Evolutionary conservation across 2,329 filamentous ascomycete species (phyloP), one percentile per base, ranked within the genome.

Genomic region (Colletotrichum tofieldiae): DNA sequence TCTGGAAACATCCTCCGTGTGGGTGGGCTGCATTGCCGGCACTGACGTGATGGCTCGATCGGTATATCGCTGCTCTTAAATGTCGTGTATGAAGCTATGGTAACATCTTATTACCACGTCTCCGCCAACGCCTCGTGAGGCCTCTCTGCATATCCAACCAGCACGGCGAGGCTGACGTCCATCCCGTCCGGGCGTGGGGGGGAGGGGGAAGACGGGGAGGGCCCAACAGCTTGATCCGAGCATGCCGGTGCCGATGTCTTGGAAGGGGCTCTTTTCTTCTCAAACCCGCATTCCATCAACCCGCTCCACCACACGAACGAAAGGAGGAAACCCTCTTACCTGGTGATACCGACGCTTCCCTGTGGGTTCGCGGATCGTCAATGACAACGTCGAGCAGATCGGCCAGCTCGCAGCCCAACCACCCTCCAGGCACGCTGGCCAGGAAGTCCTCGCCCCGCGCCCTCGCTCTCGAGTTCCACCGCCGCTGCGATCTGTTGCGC

Each of bases 71-170:
- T 23, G 18, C 51, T 54, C 51, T 35, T 54, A 54, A 6, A 39
- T 56, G 56, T 49, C 58, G 43, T 35, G 41, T 58, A 16, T 63
- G 52, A 64, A 72, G 65, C 65, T 69, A 69, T 72, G 69, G 69
- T 59, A 72, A 64, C 43, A 64, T 37, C 69, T 69, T 69, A 59
- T 64, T 69, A 49, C n/a, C 58, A 69, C 45, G 61, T 61, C 65
- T 51, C 43, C 29, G 41, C 45, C 43, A 7, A 8, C 26, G n/a
- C n/a, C 20, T 55, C 32, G 43, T 11, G 43, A 61, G 59, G 43
- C n/a, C 43, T 61, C 59, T 37, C 14, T 39, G 29, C 43, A 9
- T 49, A 43, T 16, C 59, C 43, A 26, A 35, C 43, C 43, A 61
- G 43, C 59, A 37, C 43, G 43, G 23, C 32, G 47, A 63, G 45